Percentiles rank a stretch among this genome's conserved stretches.
These are phyloP conservation scores for Euphorbia pulcherrima DNA, from an alignment of 345 rosid species.

Conservation along the genomic window DNA sequence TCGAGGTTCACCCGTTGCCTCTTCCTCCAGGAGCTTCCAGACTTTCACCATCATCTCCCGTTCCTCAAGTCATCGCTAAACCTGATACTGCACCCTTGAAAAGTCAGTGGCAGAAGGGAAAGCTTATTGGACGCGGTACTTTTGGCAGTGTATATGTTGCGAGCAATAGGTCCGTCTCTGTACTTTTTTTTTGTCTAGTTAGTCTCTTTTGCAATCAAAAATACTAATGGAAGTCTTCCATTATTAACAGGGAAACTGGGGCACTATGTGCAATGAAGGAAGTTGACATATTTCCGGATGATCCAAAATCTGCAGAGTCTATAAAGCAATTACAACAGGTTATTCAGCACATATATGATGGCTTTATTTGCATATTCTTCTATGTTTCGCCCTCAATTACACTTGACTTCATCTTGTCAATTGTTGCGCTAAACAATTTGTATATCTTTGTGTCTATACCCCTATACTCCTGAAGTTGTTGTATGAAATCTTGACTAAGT, in stretches of 20 bases:
- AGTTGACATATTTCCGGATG: slow-evolving; percentile 86
- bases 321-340: slow-evolving; percentile 92
- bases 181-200: slow-evolving; percentile 10
- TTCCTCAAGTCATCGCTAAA: slow-evolving; percentile 40
- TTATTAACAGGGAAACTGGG: slow-evolving; percentile 70
- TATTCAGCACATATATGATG: not conserved
- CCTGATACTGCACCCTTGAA: slow-evolving; percentile 47
- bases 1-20: slow-evolving; percentile 74
- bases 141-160: slow-evolving; percentile 96
- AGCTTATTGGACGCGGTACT: slow-evolving; percentile 97
- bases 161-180: slow-evolving; percentile 56
- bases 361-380: not conserved
- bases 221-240: slow-evolving; percentile 19
- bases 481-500: not conserved
- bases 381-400: not conserved
- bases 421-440: not conserved
- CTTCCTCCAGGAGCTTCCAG: slow-evolving; percentile 79
- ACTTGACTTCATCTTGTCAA: not conserved
- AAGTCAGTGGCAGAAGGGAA: slow-evolving; percentile 83
- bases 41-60: slow-evolving; percentile 36
- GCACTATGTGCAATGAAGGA: slow-evolving; percentile 98
- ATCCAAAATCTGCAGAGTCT: slow-evolving; percentile 79
- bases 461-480: not conserved
- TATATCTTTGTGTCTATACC: not conserved
- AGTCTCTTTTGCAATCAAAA: slow-evolving; percentile 8